phyloP scores from a whole-genome alignment of 306 rosid species.

The Glycyrrhiza uralensis region DNA sequence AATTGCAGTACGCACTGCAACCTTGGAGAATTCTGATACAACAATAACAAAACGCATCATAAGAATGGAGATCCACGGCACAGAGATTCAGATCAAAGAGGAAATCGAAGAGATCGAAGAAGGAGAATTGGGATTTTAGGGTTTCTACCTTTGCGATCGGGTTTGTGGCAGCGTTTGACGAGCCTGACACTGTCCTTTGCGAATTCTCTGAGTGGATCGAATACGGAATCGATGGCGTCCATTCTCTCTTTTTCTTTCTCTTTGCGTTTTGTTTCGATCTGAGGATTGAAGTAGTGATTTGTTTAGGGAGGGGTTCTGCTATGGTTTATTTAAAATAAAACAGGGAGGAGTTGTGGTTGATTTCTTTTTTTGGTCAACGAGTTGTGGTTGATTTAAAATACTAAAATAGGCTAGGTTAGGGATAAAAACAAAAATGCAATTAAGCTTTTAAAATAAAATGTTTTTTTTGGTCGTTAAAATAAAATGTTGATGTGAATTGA shows the following conservation, averaged over 20 bases:
- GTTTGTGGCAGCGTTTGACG: constrained; percentile 42
- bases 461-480: too few species aligned
- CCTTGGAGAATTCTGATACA: constrained; percentile 83
- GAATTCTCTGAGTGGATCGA: constrained; percentile 37
- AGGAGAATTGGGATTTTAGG: background rate
- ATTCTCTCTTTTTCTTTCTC: constrained; percentile 8
- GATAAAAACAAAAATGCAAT: too few species aligned
- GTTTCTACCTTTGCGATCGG: constrained; percentile 36
- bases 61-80: background rate
- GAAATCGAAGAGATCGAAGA: background rate
- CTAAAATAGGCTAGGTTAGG: too few species aligned
- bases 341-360: too few species aligned
- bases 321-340: background rate
- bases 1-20: constrained; percentile 73
- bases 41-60: background rate
- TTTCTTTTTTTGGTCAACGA: too few species aligned
- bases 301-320: background rate
- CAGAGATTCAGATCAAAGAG: background rate
- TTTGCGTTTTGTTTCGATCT: background rate
- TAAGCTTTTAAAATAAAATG: too few species aligned
- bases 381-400: too few species aligned
- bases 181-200: constrained; percentile 38
- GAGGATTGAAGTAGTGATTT: background rate
- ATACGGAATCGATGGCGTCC: constrained; percentile 35
- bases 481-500: background rate